Conservation (phyloP, 2,329 filamentous ascomycete species). For the Dendryphion nanum region DNA sequence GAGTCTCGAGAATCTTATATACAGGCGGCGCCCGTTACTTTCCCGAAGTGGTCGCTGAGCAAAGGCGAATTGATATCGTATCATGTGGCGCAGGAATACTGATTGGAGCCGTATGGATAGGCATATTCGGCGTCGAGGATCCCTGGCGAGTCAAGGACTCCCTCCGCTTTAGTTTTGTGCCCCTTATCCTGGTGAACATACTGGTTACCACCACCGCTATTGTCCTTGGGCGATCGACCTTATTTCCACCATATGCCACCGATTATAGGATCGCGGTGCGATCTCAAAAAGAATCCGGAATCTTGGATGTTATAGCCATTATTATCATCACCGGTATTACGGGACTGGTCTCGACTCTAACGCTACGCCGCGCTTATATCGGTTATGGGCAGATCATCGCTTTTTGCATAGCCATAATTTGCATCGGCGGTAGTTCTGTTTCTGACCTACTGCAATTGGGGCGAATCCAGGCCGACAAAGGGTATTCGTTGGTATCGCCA, state of each 20-base stretch:
- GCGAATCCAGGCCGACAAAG: not conserved
- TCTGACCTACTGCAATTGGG: not conserved
- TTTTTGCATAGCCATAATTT: conserved; percentile 6
- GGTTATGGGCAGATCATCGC: conserved; percentile 7
- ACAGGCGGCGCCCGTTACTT: conserved; percentile 9
- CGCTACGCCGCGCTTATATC: conserved; percentile 9
- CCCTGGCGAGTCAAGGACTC: not conserved
- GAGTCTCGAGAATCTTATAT: conserved; percentile 12
- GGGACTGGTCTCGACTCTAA: conserved; percentile 6
- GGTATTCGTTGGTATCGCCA: not conserved
- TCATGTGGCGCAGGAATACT: conserved; percentile 8
- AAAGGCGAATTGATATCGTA: conserved; percentile 5
- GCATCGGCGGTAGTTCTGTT: conserved; percentile 2
- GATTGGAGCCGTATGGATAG: not conserved
- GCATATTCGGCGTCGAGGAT: not conserved
- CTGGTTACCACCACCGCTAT: conserved; percentile 7
- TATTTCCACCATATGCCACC: conserved; percentile 8
- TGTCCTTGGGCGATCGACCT: conserved; percentile 8
- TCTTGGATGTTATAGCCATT: conserved; percentile 1
- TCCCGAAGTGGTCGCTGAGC: conserved; percentile 4
- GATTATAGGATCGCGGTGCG: not conserved
- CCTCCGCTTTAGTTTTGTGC: conserved; percentile 1
- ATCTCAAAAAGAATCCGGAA: not conserved
- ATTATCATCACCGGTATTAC: conserved; percentile 6
- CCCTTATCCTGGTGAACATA: conserved; percentile 7